phyloP scores from a whole-genome alignment of 257 asterid species.

The Pogostemon cablin region DNA sequence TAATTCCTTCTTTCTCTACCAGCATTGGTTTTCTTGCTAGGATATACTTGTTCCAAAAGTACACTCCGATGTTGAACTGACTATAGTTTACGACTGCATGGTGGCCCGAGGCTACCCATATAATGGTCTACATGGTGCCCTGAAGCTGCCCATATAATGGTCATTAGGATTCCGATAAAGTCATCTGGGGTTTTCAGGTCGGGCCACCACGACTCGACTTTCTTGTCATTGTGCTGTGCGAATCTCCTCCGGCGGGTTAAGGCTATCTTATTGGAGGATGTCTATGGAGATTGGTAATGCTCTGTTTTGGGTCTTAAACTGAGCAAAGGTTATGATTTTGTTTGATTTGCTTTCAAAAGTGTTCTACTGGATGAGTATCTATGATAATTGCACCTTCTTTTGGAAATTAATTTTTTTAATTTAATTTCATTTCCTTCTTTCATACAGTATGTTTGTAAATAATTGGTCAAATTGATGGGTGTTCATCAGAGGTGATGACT shows the following conservation, averaged over 20 bases:
- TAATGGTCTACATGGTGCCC: slow-evolving; percentile 71
- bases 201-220: slow-evolving; percentile 85
- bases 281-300: too few species aligned
- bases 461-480: too few species aligned
- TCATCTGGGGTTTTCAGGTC: slow-evolving; percentile 45
- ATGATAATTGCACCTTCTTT: too few species aligned
- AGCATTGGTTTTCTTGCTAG: slow-evolving; percentile 65
- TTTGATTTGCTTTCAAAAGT: too few species aligned
- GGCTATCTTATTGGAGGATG: too few species aligned
- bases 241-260: slow-evolving; percentile 37
- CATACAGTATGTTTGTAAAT: too few species aligned
- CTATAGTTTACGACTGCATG: slow-evolving; percentile 89
- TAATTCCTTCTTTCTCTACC: slow-evolving; percentile 47
- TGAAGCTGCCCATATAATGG: slow-evolving; percentile 31
- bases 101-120: slow-evolving; percentile 76
- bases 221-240: slow-evolving; percentile 69
- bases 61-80: slow-evolving; percentile 62
- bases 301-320: too few species aligned
- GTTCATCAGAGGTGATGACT: too few species aligned
- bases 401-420: too few species aligned
- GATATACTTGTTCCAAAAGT: slow-evolving; percentile 73
- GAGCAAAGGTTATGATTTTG: too few species aligned
- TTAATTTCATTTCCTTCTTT: too few species aligned
- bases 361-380: too few species aligned
- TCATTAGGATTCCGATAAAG: slow-evolving; percentile 53